Conservation (phyloP, 106 monocot genomes). For the Cymbidium sinense region DNA sequence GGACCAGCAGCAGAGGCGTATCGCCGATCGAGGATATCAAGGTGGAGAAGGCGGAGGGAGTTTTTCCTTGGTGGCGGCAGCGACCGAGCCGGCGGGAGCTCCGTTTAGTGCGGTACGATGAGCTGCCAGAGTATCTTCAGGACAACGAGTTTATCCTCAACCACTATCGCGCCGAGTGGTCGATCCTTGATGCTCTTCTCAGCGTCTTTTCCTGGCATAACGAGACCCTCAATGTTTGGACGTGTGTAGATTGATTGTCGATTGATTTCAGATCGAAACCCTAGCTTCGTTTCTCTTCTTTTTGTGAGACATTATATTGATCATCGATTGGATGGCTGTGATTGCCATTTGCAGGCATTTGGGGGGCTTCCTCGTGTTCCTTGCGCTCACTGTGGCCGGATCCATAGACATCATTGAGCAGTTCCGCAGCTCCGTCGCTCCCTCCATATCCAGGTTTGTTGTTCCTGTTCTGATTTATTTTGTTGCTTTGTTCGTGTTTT, state of each 20-base stretch:
- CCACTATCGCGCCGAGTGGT: slow-evolving; percentile 87
- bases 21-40: neutral
- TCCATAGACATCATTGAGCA: slow-evolving; percentile 32
- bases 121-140: slow-evolving; percentile 76
- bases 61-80: neutral
- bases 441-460: slow-evolving; percentile 20
- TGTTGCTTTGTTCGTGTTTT: neutral
- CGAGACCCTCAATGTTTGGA: slow-evolving; percentile 98
- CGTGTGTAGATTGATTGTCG: slow-evolving; percentile 31
- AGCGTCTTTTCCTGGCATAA: slow-evolving; percentile 95
- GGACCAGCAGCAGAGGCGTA: too few relatives aligned
- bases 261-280: neutral
- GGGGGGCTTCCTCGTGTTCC: slow-evolving; percentile 75
- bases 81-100: slow-evolving; percentile 9
- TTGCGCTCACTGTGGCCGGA: slow-evolving; percentile 39
- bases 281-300: neutral
- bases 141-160: slow-evolving; percentile 89
- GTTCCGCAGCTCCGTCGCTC: slow-evolving; percentile 8
- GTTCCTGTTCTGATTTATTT: neutral
- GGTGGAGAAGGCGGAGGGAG: neutral
- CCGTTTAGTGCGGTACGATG: slow-evolving; percentile 68
- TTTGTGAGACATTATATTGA: neutral
- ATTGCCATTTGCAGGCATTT: slow-evolving; percentile 44
- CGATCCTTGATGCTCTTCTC: slow-evolving; percentile 63
- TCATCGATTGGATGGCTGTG: slow-evolving; percentile 4